Percentiles rank a stretch among this genome's conserved stretches.
Conservation (phyloP, 306 rosid species). For the Vigna trinervia region DNA sequence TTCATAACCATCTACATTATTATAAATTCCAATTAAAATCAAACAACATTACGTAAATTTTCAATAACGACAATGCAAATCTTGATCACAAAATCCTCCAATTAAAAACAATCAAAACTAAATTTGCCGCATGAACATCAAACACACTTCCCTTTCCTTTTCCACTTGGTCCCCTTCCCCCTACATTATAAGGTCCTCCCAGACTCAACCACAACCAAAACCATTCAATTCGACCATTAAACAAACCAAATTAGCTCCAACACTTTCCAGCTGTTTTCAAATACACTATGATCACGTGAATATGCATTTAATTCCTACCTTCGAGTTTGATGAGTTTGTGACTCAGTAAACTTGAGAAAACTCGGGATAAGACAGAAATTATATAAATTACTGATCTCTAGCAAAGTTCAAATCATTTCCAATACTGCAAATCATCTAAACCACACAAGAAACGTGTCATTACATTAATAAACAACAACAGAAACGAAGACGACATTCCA, state of each 20-base stretch:
- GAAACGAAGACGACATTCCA: background rate
- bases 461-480: background rate
- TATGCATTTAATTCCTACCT: no score
- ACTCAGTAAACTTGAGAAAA: no score
- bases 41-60: background rate
- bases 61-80: background rate
- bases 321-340: no score
- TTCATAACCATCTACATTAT: background rate
- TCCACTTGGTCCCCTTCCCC: background rate
- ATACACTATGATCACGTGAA: background rate
- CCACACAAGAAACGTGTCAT: background rate
- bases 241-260: background rate
- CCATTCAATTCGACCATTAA: background rate
- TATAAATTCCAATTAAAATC: background rate
- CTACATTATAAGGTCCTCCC: background rate
- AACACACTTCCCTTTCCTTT: background rate
- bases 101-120: conserved; percentile 8
- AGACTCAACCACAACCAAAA: background rate
- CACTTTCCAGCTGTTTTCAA: conserved; percentile 5
- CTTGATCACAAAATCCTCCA: conserved; percentile 31
- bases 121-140: background rate
- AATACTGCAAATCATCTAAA: background rate
- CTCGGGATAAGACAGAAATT: no score
- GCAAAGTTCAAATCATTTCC: background rate
- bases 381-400: background rate